Percentiles rank a stretch among this genome's conserved stretches.
phyloP scores from a whole-genome alignment of 768 basidiomycete species.

The Phylloporus sp. region DNA sequence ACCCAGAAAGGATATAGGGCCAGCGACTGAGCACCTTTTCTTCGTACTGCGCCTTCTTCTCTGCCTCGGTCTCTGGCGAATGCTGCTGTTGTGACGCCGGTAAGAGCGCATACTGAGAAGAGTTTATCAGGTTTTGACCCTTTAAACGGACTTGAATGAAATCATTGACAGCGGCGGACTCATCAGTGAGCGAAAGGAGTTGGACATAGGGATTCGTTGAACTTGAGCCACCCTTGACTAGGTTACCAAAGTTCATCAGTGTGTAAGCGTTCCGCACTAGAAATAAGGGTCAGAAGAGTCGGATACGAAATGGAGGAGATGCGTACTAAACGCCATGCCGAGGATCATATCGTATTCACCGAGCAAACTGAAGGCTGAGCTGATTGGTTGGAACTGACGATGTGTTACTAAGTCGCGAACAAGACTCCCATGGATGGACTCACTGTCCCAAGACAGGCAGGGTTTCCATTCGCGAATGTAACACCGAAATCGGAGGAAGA shows the following conservation, averaged over 20 bases:
- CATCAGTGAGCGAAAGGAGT: constrained; percentile 56
- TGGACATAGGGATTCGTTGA: constrained; percentile 65
- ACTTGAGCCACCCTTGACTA: constrained; percentile 49
- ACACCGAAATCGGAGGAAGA: constrained; percentile 55
- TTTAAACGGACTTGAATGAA: constrained; percentile 61
- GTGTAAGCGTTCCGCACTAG: constrained; percentile 78
- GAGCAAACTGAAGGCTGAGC: constrained; percentile 70
- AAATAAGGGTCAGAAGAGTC: constrained; percentile 1
- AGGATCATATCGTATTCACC: constrained; percentile 81
- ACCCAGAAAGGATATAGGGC: constrained; percentile 68
- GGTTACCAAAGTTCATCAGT: constrained; percentile 68
- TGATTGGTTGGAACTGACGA: constrained; percentile 75
- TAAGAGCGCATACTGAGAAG: constrained; percentile 55
- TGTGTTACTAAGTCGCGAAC: constrained; percentile 7
- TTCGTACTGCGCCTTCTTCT: constrained; percentile 64
- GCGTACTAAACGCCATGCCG: constrained; percentile 74
- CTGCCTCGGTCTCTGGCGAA: constrained; percentile 59
- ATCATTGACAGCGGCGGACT: constrained; percentile 52
- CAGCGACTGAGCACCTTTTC: constrained; percentile 65
- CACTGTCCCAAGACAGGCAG: constrained; percentile 67
- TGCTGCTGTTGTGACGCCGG: constrained; percentile 54
- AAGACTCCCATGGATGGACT: constrained; percentile 24
- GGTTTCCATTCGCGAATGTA: constrained; percentile 42
- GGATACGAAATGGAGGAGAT: background rate
- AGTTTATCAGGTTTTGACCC: constrained; percentile 55